Conservation (phyloP, 106 monocot species). For the Triglochin maritima region DNA sequence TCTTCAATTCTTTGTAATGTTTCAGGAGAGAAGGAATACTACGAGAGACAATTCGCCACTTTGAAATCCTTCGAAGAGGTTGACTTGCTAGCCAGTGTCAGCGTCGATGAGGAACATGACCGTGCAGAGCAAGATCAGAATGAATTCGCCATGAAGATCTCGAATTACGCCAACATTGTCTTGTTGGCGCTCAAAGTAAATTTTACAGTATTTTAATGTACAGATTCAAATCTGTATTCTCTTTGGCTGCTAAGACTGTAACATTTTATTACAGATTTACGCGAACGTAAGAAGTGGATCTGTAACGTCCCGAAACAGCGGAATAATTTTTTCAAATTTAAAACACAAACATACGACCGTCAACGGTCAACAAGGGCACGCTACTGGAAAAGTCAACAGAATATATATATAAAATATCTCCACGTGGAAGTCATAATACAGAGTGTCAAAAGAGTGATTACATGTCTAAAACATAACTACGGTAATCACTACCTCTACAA, state of each 20-base stretch:
- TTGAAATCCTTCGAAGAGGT: slow-evolving; percentile 79
- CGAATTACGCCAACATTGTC: slow-evolving; percentile 74
- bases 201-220: not conserved
- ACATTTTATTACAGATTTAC: slow-evolving; percentile 33
- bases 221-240: not conserved
- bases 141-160: slow-evolving; percentile 82
- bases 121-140: slow-evolving; percentile 30
- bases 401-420: too few relatives aligned
- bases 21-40: slow-evolving; percentile 80
- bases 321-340: too few relatives aligned
- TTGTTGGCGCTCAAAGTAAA: slow-evolving; percentile 74
- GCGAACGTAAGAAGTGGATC: slow-evolving; percentile 77
- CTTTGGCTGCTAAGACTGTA: not conserved
- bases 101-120: slow-evolving; percentile 24
- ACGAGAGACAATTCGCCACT: slow-evolving; percentile 79
- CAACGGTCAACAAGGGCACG: too few relatives aligned
- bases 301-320: too few relatives aligned
- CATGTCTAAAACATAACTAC: too few relatives aligned
- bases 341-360: too few relatives aligned
- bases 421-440: too few relatives aligned
- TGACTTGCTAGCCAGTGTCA: slow-evolving; percentile 26
- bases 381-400: too few relatives aligned
- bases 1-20: not conserved
- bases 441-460: too few relatives aligned
- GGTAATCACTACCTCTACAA: too few relatives aligned